These are phyloP conservation scores for Vanilla planifolia DNA, from an alignment of 106 monocot genomes.

Conservation along the genomic window DNA sequence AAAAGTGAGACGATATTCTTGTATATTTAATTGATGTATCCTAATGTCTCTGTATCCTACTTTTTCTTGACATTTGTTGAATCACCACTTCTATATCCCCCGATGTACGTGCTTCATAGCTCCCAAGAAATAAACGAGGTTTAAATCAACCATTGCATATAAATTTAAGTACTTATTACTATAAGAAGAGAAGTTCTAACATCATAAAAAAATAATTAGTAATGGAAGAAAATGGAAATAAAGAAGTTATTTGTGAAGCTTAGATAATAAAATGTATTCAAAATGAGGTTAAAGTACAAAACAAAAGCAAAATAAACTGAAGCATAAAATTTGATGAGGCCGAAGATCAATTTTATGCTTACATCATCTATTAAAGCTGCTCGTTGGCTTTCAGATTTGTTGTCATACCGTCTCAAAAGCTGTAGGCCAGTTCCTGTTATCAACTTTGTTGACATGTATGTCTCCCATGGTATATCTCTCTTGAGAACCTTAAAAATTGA, in stretches of 20 bases:
- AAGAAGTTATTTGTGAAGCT: not conserved
- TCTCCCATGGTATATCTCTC: slow-evolving; percentile 97
- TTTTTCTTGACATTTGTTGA: too few relatives aligned
- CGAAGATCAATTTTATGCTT: slow-evolving; percentile 10
- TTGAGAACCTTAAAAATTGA: slow-evolving; percentile 56
- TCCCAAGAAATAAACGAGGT: not conserved
- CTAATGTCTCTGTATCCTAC: too few relatives aligned
- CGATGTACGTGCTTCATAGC: too few relatives aligned
- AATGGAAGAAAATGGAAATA: not conserved
- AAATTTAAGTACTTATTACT: not conserved
- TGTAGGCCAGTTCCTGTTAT: slow-evolving; percentile 76
- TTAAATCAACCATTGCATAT: not conserved
- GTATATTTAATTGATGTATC: too few relatives aligned
- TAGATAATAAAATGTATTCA: not conserved
- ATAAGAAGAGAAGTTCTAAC: not conserved
- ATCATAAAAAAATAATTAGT: not conserved
- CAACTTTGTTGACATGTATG: slow-evolving; percentile 87
- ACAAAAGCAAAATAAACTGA: not conserved
- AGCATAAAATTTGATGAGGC: not conserved
- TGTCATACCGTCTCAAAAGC: slow-evolving; percentile 75
- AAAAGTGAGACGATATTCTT: too few relatives aligned
- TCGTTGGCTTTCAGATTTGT: slow-evolving; percentile 65
- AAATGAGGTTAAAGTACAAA: not conserved
- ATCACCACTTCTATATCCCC: too few relatives aligned
- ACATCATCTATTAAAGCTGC: slow-evolving; percentile 90